Evolutionary conservation across 495 filamentous ascomycete species (phyloP).

Genomic region (Bacidia rubella): DNA sequence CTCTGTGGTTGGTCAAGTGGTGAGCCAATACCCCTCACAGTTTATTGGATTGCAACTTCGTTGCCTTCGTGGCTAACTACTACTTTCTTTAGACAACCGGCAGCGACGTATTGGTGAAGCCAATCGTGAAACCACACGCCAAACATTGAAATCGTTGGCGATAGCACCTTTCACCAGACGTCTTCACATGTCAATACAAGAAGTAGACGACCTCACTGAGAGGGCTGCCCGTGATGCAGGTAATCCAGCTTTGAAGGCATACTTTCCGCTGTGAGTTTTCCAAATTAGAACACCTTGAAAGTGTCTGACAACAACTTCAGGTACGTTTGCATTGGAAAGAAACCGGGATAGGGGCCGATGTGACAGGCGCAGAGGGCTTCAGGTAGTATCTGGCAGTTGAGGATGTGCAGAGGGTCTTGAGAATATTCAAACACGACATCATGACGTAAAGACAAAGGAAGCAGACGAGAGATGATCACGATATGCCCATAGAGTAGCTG

Average conservation of each 20-base stretch:
- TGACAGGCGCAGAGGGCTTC: background rate
- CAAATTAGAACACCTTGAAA: background rate
- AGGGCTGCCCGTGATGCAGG: slow-evolving; percentile 54
- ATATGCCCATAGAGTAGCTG: no score
- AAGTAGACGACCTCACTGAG: slow-evolving; percentile 50
- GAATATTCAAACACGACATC: no score
- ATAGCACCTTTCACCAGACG: slow-evolving; percentile 48
- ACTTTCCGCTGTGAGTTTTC: slow-evolving; percentile 56
- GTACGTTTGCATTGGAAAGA: slow-evolving; percentile 46
- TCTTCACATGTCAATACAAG: slow-evolving; percentile 46
- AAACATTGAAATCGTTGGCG: slow-evolving; percentile 46
- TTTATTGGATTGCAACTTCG: background rate
- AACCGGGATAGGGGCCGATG: slow-evolving; percentile 20
- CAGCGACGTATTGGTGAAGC: slow-evolving; percentile 47
- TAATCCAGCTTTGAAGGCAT: slow-evolving; percentile 52
- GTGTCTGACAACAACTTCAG: slow-evolving; percentile 16
- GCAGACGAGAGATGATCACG: no score
- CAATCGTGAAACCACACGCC: slow-evolving; percentile 47
- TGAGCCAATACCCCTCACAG: slow-evolving; percentile 23
- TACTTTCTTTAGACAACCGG: slow-evolving; percentile 35
- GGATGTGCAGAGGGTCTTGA: no score
- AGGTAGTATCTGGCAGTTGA: no score
- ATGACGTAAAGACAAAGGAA: no score
- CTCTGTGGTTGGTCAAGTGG: slow-evolving; percentile 63
- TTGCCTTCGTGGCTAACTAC: background rate